Percentiles rank a stretch among this genome's conserved stretches.
Evolutionary conservation across 2,329 filamentous ascomycete genomes (phyloP).

Genomic region (Beauveria australis): DNA sequence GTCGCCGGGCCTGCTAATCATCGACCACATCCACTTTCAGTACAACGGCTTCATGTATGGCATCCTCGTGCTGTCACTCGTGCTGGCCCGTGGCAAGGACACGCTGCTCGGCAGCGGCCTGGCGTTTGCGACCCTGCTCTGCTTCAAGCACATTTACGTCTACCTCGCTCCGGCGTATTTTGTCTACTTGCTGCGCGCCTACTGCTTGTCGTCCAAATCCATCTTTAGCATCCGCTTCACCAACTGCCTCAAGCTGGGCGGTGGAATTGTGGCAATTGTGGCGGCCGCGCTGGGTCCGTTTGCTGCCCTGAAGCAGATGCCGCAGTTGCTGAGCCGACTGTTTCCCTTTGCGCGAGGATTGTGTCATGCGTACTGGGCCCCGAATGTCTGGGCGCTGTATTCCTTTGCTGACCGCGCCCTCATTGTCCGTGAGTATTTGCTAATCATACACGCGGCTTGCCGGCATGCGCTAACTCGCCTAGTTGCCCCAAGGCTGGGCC

Average conservation of each 20-base stretch:
- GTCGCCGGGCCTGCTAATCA: conserved; percentile 88
- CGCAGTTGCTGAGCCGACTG: conserved; percentile 73
- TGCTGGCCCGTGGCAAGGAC: conserved; percentile 67
- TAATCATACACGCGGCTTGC: background rate
- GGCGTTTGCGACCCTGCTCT: conserved; percentile 75
- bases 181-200: conserved; percentile 79
- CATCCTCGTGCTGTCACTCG: conserved; percentile 76
- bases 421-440: conserved; percentile 61
- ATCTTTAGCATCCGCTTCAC: conserved; percentile 66
- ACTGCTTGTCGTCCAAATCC: conserved; percentile 74
- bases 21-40: conserved; percentile 98
- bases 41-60: conserved; percentile 98
- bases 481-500: conserved; percentile 76
- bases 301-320: conserved; percentile 68
- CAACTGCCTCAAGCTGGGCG: conserved; percentile 77
- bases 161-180: conserved; percentile 96
- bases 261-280: conserved; percentile 63
- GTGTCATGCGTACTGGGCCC: conserved; percentile 97
- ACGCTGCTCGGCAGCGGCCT: conserved; percentile 72
- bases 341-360: conserved; percentile 92
- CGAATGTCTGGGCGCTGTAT: conserved; percentile 95
- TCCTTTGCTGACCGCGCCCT: conserved; percentile 80
- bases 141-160: conserved; percentile 96
- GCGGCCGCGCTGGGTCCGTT: conserved; percentile 86
- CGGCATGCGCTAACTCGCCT: background rate